Conservation (phyloP, 2,329 filamentous ascomycete species). For the Talaromyces piceae region DNA sequence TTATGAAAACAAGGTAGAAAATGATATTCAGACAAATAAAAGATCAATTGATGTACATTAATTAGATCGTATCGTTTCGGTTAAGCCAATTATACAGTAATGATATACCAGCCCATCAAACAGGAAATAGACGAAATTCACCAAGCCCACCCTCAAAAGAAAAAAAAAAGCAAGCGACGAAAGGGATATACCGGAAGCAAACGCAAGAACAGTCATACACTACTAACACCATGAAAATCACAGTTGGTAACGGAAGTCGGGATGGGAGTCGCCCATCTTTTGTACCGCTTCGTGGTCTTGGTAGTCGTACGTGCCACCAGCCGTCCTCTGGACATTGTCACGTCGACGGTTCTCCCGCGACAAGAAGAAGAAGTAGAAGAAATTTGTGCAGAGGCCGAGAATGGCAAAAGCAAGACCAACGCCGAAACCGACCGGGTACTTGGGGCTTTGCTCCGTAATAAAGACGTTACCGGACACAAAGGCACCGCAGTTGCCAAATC, state of each 20-base stretch:
- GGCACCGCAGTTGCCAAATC: slow-evolving; percentile 41
- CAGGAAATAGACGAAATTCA: background rate
- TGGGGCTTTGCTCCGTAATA: slow-evolving; percentile 30
- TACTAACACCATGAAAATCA: slow-evolving; percentile 6
- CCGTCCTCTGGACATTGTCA: slow-evolving; percentile 4
- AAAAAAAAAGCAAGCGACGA: background rate
- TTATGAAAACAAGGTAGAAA: no score
- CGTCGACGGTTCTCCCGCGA: slow-evolving; percentile 10
- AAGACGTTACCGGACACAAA: slow-evolving; percentile 39
- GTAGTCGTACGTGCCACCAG: slow-evolving; percentile 3
- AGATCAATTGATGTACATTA: no score
- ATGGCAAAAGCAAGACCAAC: slow-evolving; percentile 17
- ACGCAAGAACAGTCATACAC: background rate
- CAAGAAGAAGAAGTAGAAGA: slow-evolving; percentile 10
- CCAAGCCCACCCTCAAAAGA: background rate
- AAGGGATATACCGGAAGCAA: background rate
- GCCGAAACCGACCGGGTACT: slow-evolving; percentile 10
- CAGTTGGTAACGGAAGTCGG: slow-evolving; percentile 14
- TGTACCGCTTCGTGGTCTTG: slow-evolving; percentile 10
- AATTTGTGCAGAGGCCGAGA: slow-evolving; percentile 4
- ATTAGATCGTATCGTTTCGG: no score
- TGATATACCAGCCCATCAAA: background rate
- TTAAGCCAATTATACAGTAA: background rate
- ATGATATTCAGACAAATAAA: no score
- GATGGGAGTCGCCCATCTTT: slow-evolving; percentile 13